Evolutionary conservation across 768 basidiomycete genomes (phyloP).

Genomic region (Tricholoma furcatifolium): DNA sequence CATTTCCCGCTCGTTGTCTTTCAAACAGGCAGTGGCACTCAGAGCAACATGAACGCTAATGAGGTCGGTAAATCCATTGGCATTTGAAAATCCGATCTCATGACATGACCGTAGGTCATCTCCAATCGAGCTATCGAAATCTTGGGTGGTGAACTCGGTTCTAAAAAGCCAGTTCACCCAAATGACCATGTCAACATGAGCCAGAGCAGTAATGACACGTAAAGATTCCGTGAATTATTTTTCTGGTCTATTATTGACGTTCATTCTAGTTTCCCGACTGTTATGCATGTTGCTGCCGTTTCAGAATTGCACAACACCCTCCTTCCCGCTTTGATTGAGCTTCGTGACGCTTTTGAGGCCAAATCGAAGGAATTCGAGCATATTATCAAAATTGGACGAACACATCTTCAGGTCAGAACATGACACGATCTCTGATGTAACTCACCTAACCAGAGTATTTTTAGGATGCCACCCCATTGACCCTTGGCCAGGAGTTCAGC

Average conservation of each 20-base stretch:
- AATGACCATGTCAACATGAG: slow-evolving; percentile 99
- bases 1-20: slow-evolving; percentile 99
- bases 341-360: slow-evolving; percentile 79
- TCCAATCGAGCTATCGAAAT: slow-evolving; percentile 98
- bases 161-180: slow-evolving; percentile 96
- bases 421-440: neutral
- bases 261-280: slow-evolving; percentile 87
- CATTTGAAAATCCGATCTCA: no score
- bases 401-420: slow-evolving; percentile 77
- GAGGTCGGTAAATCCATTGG: slow-evolving; percentile 56
- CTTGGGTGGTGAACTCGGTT: slow-evolving; percentile 92
- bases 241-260: neutral
- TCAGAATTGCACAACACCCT: slow-evolving; percentile 78
- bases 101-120: slow-evolving; percentile 65
- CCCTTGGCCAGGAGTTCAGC: slow-evolving; percentile 97
- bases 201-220: slow-evolving; percentile 99
- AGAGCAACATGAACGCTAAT: slow-evolving; percentile 99
- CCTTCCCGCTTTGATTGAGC: slow-evolving; percentile 81
- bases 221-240: slow-evolving; percentile 28
- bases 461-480: slow-evolving; percentile 95
- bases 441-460: neutral
- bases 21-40: slow-evolving; percentile 98
- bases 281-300: slow-evolving; percentile 97
- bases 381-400: slow-evolving; percentile 98
- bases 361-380: slow-evolving; percentile 83